Evolutionary conservation across 257 asterid species (phyloP), one percentile per base, ranked within the genome.

Genomic region (Solanum peruvianum): DNA sequence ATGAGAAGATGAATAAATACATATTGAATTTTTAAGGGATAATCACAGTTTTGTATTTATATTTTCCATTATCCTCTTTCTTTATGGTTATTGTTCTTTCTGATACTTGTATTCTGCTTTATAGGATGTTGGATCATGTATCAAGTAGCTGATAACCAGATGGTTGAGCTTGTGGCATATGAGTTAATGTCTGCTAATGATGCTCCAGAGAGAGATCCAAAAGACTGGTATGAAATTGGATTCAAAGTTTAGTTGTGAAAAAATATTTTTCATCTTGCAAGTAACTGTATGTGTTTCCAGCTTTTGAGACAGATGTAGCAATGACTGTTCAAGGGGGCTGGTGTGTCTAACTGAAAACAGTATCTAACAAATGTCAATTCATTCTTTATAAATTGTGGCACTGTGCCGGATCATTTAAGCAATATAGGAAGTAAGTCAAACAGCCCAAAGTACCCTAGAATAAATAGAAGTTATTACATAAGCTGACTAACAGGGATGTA

Each of bases 181-280:
- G 99, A 97, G 86, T 86, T 97, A 80, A 97, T 97, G 99, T 97
- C 99, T 42, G 96, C 99, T 85, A 95, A 95, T 89, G 98, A 94
- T 91, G 98, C 97, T 86, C 97, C 98, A 23, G 99, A 97, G 90
- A 92, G 98, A 89, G 99, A 97, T 93, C 99, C 99, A 82, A 93
- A 76, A 92, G 98, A 96, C 92, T 96, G 99, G 99, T 96, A 92
- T 86, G 91, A 47, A 58, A 49, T 49, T 35, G 21, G 52, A 12
- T 86, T 72, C 41, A 45, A 73, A 52, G 85, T 27, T 20, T 29
- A 49, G 69, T 60, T 64, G 15, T n/a, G 45, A 67, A 42, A 10
- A 39, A 15, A 64, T 66, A 29, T 29, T 29, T 45, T 78, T 25
- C n/a, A 45, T 27, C 42, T 25, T 5, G 42, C 37, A 3, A 78